A percentile compares a stretch with the other conserved stretches of the same genome.
These are phyloP conservation scores for Camillea tinctor DNA, from an alignment of 2,329 filamentous ascomycete genomes.

Conservation along the genomic window DNA sequence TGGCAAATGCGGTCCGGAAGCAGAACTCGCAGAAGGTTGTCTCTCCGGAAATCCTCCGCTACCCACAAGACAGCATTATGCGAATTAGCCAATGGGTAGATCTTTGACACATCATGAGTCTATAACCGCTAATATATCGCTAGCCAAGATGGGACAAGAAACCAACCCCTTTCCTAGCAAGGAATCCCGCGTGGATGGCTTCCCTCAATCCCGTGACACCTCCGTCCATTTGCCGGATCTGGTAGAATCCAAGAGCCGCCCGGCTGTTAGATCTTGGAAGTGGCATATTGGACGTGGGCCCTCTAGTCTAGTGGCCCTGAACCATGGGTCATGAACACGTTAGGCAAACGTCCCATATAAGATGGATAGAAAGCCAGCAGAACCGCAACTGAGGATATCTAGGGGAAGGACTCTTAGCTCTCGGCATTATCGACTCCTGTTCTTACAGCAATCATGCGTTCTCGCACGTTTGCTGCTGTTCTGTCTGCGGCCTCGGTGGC, in stretches of 20 bases:
- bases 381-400: neutral
- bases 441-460: conserved; percentile 18
- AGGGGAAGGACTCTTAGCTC: neutral
- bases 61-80: conserved; percentile 7
- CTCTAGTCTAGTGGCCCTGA: neutral
- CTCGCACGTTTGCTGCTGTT: conserved; percentile 12
- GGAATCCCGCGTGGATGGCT: conserved; percentile 16
- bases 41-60: conserved; percentile 3
- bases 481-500: conserved; percentile 21
- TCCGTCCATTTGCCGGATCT: conserved; percentile 29
- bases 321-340: neutral
- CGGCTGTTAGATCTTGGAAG: conserved; percentile 4
- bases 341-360: conserved; percentile 17
- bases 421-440: neutral
- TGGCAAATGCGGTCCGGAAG: conserved; percentile 29
- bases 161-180: conserved; percentile 22
- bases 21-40: conserved; percentile 5
- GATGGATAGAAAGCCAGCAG: conserved; percentile 2
- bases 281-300: conserved; percentile 16
- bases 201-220: conserved; percentile 19
- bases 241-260: conserved; percentile 15
- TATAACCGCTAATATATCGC: conserved; percentile 18
- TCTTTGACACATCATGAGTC: conserved; percentile 13
- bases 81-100: conserved; percentile 5
- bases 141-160: conserved; percentile 25